Evolutionary conservation across 2,329 filamentous ascomycete species (phyloP).

Genomic region (Pseudogymnoascus sp.): DNA sequence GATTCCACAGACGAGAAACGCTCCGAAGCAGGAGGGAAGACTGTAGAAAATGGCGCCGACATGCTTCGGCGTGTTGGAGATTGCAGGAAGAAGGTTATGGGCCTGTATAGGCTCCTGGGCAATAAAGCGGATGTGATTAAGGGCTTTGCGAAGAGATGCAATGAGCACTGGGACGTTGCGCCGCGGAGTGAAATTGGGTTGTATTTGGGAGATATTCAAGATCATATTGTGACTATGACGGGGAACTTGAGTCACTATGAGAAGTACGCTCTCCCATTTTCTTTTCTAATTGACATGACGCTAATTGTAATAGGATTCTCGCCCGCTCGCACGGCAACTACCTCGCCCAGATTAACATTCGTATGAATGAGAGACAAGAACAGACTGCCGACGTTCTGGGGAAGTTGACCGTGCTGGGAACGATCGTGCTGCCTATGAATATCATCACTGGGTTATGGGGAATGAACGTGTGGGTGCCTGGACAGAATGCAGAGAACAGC

Average conservation of each 20-base stretch:
- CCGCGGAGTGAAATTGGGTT: constrained; percentile 93
- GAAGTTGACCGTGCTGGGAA: constrained; percentile 89
- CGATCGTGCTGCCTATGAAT: constrained; percentile 97
- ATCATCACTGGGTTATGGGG: constrained; percentile 98
- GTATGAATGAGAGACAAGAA: constrained; percentile 96
- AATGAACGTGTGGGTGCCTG: constrained; percentile 96
- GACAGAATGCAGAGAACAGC: constrained; percentile 71
- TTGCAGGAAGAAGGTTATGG: constrained; percentile 96
- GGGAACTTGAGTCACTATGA: constrained; percentile 93
- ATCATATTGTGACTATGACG: constrained; percentile 99
- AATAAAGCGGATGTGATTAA: constrained; percentile 99
- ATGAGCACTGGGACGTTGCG: constrained; percentile 95
- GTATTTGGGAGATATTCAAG: constrained; percentile 95
- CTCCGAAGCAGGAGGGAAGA: constrained; percentile 32
- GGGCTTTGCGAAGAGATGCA: constrained; percentile 95
- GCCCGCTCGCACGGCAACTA: constrained; percentile 92
- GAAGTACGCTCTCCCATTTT: constrained; percentile 51
- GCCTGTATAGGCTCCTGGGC: constrained; percentile 80
- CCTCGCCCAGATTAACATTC: constrained; percentile 97
- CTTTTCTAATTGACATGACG: constrained; percentile 12
- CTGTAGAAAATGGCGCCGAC: constrained; percentile 50
- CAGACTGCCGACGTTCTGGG: constrained; percentile 91
- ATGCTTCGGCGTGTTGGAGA: constrained; percentile 91
- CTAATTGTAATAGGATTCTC: constrained; percentile 53
- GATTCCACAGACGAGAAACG: constrained; percentile 40